Evolutionary conservation across 495 filamentous ascomycete species (phyloP), one percentile per base, ranked within the genome.

Genomic region (Aspergillus diversus): DNA sequence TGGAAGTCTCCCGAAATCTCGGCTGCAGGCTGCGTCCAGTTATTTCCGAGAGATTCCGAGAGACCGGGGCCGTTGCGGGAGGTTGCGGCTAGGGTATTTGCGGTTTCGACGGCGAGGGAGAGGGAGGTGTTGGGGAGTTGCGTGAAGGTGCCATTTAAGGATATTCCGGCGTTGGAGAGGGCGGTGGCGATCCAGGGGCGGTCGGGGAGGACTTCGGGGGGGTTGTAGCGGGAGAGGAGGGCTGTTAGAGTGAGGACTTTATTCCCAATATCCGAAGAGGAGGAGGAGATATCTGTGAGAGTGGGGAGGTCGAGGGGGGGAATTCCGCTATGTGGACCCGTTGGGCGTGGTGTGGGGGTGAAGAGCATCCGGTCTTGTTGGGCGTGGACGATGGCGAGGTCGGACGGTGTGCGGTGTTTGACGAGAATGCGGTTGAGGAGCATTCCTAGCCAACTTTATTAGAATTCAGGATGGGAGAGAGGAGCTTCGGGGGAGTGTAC

Each of bases 381-480:
- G 46, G 0, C 4, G 46, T 49, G 46, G 16, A 49, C 46, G 4
- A 49, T 49, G 15, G 12, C 46, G 15, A 49, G 15, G 6, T 49
- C 46, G 15, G 15, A 12, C 3, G 46, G 46, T 5, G 46, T 17
- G 15, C 46, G 5, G 15, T 49, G 46, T 16, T 49, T 49, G 13
- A 49, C 46, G 13, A 49, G 46, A 15, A 49, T 49, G 15, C 46
- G 6, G 46, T 49, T 49, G 46, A 49, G 46, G 17, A 49, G 46
- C 7, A 49, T 49, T 21, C 46, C 46, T 49, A 49, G 3, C 17
- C 15, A 17, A 8, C 37, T 39, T 1, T 4, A 39, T 39, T 7
- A 39, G 37, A 8, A 13, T 8, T 39, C 37, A 8, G 13, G 2
- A 49, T 16, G 15, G 13, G 15, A n/a, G 15, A n/a, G 46, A 5